A percentile compares a stretch with the other conserved stretches of the same genome.
These are phyloP conservation scores for Pseudogymnoascus sp. DNA, from an alignment of 2,329 filamentous ascomycete species.

Conservation along the genomic window DNA sequence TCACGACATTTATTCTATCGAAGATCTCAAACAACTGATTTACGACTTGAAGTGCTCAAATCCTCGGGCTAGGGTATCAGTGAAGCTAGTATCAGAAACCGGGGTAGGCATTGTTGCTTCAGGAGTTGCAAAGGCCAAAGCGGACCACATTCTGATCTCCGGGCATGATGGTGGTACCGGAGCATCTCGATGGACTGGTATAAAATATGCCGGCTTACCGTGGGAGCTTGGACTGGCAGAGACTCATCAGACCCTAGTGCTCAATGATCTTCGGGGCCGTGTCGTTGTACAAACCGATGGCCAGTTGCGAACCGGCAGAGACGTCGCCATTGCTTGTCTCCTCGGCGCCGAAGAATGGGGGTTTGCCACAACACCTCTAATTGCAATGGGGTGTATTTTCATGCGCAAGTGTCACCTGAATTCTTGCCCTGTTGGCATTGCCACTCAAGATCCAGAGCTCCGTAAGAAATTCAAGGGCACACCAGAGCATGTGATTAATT, in stretches of 20 bases:
- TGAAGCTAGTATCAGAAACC: slow-evolving; percentile 96
- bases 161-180: slow-evolving; percentile 96
- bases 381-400: slow-evolving; percentile 95
- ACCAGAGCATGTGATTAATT: slow-evolving; percentile 96
- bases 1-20: slow-evolving; percentile 97
- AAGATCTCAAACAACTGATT: slow-evolving; percentile 95
- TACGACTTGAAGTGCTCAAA: slow-evolving; percentile 97
- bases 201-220: slow-evolving; percentile 94
- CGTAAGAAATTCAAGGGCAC: slow-evolving; percentile 90
- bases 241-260: slow-evolving; percentile 90
- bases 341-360: slow-evolving; percentile 98
- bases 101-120: slow-evolving; percentile 96
- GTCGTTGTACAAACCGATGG: slow-evolving; percentile 95
- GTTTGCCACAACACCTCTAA: slow-evolving; percentile 88
- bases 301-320: slow-evolving; percentile 83
- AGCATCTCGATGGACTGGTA: slow-evolving; percentile 95
- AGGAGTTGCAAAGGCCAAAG: slow-evolving; percentile 95
- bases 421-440: slow-evolving; percentile 86
- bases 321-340: slow-evolving; percentile 89
- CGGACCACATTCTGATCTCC: slow-evolving; percentile 92
- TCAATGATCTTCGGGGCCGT: slow-evolving; percentile 92
- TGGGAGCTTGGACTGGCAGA: slow-evolving; percentile 96
- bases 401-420: slow-evolving; percentile 75
- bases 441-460: slow-evolving; percentile 89
- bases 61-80: slow-evolving; percentile 83